Evolutionary conservation across 2,329 filamentous ascomycete genomes (phyloP).

Genomic region (Pseudogymnoascus sp.): DNA sequence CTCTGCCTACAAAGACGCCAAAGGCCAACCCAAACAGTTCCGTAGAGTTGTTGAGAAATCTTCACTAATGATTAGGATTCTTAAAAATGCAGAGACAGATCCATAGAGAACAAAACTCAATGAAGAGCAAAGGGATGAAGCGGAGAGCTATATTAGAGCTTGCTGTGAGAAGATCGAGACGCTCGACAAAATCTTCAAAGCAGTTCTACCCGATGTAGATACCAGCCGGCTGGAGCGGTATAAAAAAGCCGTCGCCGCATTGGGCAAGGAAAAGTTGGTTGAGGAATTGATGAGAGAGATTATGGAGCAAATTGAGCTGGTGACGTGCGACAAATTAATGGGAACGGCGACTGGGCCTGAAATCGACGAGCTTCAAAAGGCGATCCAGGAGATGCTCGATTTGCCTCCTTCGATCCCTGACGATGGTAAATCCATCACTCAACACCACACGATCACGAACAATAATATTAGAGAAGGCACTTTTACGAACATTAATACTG

Average conservation of each 20-base stretch:
- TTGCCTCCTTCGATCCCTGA: neutral
- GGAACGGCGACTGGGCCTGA: neutral
- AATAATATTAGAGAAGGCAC: neutral
- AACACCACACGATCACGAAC: neutral
- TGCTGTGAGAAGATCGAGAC: conserved; percentile 19
- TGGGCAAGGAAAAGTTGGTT: conserved; percentile 20
- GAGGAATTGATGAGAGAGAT: conserved; percentile 24
- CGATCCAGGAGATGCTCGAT: neutral
- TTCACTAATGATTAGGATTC: conserved; percentile 20
- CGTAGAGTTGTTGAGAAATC: conserved; percentile 20
- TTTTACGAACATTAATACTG: neutral
- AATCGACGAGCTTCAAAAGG: neutral
- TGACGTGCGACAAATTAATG: conserved; percentile 10
- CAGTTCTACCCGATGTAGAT: conserved; percentile 16
- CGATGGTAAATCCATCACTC: neutral
- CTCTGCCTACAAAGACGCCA: conserved; percentile 17
- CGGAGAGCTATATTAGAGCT: conserved; percentile 16
- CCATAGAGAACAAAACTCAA: conserved; percentile 7
- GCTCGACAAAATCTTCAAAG: conserved; percentile 17
- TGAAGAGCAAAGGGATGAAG: conserved; percentile 9
- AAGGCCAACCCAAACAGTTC: conserved; percentile 23
- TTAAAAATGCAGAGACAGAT: conserved; percentile 14
- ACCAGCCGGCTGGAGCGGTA: conserved; percentile 17
- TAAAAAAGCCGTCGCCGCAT: conserved; percentile 15
- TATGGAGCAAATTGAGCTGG: conserved; percentile 22